Evolutionary conservation across 345 rosid genomes (phyloP).

Genomic region (Corchorus capsularis): DNA sequence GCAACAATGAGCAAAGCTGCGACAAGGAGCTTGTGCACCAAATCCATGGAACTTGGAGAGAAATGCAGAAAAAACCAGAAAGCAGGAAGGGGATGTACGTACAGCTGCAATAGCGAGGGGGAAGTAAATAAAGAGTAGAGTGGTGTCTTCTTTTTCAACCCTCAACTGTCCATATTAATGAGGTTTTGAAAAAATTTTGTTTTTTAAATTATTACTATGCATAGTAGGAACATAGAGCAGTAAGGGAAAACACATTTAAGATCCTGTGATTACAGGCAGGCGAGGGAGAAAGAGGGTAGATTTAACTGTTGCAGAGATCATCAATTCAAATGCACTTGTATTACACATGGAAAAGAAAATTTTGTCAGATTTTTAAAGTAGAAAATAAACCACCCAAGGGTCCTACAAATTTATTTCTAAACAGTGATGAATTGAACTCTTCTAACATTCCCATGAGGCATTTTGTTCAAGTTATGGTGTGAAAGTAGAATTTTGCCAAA

Average conservation of each 20-base stretch:
- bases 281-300: too few relatives aligned
- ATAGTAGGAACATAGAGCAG: not conserved
- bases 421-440: not conserved
- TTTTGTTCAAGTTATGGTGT: not conserved
- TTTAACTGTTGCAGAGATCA: not conserved
- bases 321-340: not conserved
- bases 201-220: not conserved
- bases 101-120: conserved; percentile 18
- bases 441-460: not conserved
- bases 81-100: not conserved
- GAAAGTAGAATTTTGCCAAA: conserved; percentile 1
- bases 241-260: conserved; percentile 13
- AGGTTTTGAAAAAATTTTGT: conserved; percentile 9
- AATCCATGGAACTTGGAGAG: conserved; percentile 42
- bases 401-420: conserved; percentile 10
- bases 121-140: conserved; percentile 24
- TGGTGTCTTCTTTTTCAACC: conserved; percentile 34
- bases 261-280: not conserved
- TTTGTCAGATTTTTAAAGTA: not conserved
- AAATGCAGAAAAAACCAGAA: not conserved
- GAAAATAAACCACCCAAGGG: not conserved
- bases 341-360: not conserved
- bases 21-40: conserved; percentile 37
- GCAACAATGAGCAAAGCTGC: conserved; percentile 46
- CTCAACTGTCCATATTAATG: conserved; percentile 65